Evolutionary conservation across 192 early-diverging fungal genomes (phyloP).

Genomic region (Gonapodya prolifera): DNA sequence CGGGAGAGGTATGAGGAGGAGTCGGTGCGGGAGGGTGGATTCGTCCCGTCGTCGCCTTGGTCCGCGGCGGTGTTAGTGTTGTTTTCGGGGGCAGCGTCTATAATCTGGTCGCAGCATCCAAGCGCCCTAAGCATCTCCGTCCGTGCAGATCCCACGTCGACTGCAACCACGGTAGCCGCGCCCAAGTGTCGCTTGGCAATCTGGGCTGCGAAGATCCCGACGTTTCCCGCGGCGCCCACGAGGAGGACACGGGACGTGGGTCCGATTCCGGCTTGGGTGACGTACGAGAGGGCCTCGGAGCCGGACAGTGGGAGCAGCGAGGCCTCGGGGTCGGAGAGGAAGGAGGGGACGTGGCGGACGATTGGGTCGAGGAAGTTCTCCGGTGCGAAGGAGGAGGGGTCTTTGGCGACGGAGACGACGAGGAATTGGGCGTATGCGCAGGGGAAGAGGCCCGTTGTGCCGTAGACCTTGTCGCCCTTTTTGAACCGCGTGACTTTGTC

Average conservation of each 20-base stretch:
- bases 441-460: conserved; percentile 1
- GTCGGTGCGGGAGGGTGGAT: neutral
- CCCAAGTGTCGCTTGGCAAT: neutral
- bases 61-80: too few species aligned
- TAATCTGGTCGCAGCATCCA: neutral
- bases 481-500: conserved; percentile 11
- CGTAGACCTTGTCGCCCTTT: conserved; percentile 16
- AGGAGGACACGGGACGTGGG: neutral
- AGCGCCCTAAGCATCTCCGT: neutral
- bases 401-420: neutral
- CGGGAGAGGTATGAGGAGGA: neutral
- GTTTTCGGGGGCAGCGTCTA: neutral
- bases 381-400: neutral
- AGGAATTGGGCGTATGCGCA: conserved; percentile 1
- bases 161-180: neutral
- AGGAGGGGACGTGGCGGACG: neutral
- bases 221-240: neutral
- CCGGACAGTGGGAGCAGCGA: neutral
- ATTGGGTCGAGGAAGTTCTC: neutral
- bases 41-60: neutral
- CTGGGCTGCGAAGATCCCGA: neutral
- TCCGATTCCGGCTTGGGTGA: neutral
- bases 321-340: neutral
- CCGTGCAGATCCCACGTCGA: neutral
- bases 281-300: neutral